These are phyloP conservation scores for Penicillium daleae DNA, from an alignment of 495 filamentous ascomycete genomes.

Conservation along the genomic window DNA sequence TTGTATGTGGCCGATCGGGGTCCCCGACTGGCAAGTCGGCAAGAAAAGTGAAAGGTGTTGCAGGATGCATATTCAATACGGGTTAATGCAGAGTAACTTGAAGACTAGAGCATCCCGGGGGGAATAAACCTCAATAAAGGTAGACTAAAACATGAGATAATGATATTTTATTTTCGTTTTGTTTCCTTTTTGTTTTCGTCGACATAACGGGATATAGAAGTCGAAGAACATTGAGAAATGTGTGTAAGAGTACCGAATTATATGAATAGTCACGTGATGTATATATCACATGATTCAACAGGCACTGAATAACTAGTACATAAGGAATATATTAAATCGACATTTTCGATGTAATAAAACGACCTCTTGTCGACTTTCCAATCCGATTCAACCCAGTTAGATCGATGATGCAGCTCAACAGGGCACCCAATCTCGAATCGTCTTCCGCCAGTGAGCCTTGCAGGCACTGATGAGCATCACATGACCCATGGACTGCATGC, in stretches of 20 bases:
- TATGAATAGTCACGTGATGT: too few relatives aligned
- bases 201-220: neutral
- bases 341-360: neutral
- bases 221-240: neutral
- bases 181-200: too few relatives aligned
- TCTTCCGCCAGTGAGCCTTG: neutral
- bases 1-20: neutral
- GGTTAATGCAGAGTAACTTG: neutral
- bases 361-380: neutral
- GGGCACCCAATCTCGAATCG: neutral
- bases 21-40: neutral
- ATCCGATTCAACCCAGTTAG: neutral
- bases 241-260: too few relatives aligned
- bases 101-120: neutral
- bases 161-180: too few relatives aligned
- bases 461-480: neutral
- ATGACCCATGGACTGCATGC: neutral
- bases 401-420: neutral
- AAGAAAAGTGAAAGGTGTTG: neutral
- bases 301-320: neutral
- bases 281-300: neutral
- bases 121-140: neutral
- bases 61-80: neutral
- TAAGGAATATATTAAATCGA: neutral
- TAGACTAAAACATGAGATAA: too few relatives aligned